Percentiles rank a stretch among this genome's conserved stretches.
phyloP scores from a whole-genome alignment of 371 early-diverging fungal genomes.

The Syncephalastrum sp. region DNA sequence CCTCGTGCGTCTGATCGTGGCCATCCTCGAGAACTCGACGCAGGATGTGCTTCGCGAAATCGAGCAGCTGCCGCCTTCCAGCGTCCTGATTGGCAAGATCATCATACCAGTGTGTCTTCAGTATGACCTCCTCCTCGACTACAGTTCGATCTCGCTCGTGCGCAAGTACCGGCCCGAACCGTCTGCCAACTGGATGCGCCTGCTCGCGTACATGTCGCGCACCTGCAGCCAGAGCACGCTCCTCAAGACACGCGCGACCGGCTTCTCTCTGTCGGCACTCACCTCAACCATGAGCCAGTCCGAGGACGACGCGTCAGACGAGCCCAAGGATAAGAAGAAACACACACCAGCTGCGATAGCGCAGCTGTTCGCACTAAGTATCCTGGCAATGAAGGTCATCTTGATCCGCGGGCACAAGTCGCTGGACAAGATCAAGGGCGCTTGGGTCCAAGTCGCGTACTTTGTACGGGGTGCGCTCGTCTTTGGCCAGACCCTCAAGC shows the following conservation, averaged over 20 bases:
- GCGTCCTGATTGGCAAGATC: slow-evolving; percentile 46
- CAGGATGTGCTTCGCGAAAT: slow-evolving; percentile 52
- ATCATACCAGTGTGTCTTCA: slow-evolving; percentile 57
- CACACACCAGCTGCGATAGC: slow-evolving; percentile 30
- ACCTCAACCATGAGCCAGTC: slow-evolving; percentile 21
- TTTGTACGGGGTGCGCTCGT: slow-evolving; percentile 35
- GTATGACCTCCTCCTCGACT: slow-evolving; percentile 36
- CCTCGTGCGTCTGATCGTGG: slow-evolving; percentile 55
- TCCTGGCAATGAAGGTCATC: slow-evolving; percentile 57
- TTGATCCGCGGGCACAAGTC: slow-evolving; percentile 48
- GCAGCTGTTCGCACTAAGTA: slow-evolving; percentile 41
- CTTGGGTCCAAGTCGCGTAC: slow-evolving; percentile 44
- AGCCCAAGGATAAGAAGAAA: slow-evolving; percentile 37
- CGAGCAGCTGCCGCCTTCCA: slow-evolving; percentile 42
- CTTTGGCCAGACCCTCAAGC: slow-evolving; percentile 36
- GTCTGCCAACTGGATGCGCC: slow-evolving; percentile 42
- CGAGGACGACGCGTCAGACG: slow-evolving; percentile 10
- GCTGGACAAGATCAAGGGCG: slow-evolving; percentile 40
- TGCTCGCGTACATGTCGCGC: slow-evolving; percentile 32
- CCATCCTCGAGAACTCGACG: slow-evolving; percentile 53
- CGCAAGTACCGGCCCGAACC: slow-evolving; percentile 30
- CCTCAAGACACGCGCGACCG: slow-evolving; percentile 33
- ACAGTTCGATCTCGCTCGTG: slow-evolving; percentile 27
- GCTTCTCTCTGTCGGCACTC: slow-evolving; percentile 38
- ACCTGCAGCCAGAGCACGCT: slow-evolving; percentile 41